These are phyloP conservation scores for Botryotinia convoluta DNA, from an alignment of 2,329 filamentous ascomycete genomes.

Conservation along the genomic window DNA sequence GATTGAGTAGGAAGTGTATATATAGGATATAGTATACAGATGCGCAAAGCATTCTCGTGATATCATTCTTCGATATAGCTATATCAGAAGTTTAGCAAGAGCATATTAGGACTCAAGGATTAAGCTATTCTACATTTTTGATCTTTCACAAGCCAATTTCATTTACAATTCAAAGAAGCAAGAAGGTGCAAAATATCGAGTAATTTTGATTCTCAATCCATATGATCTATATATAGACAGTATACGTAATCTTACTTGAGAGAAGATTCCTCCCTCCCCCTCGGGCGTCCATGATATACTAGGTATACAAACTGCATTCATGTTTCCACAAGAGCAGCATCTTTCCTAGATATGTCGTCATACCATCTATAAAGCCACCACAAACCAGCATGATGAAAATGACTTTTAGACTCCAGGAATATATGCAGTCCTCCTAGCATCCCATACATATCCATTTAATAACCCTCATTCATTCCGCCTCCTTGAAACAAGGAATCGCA, in stretches of 20 bases:
- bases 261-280: neutral
- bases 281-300: neutral
- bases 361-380: neutral
- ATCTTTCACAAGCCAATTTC: neutral
- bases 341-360: neutral
- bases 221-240: neutral
- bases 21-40: neutral
- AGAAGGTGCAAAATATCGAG: neutral
- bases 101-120: neutral
- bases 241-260: neutral
- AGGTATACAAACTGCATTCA: neutral
- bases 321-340: neutral
- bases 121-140: neutral
- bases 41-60: neutral
- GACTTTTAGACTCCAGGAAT: slow-evolving; percentile 9
- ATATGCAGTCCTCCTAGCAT: neutral
- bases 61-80: neutral
- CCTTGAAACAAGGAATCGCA: neutral
- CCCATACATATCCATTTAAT: neutral
- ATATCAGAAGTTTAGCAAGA: neutral
- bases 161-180: neutral
- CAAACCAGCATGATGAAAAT: neutral
- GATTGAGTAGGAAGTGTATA: neutral
- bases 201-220: neutral
- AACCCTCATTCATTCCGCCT: neutral